These are phyloP conservation scores for Erysimum cheiranthoides DNA, from an alignment of 345 rosid genomes.

Conservation along the genomic window DNA sequence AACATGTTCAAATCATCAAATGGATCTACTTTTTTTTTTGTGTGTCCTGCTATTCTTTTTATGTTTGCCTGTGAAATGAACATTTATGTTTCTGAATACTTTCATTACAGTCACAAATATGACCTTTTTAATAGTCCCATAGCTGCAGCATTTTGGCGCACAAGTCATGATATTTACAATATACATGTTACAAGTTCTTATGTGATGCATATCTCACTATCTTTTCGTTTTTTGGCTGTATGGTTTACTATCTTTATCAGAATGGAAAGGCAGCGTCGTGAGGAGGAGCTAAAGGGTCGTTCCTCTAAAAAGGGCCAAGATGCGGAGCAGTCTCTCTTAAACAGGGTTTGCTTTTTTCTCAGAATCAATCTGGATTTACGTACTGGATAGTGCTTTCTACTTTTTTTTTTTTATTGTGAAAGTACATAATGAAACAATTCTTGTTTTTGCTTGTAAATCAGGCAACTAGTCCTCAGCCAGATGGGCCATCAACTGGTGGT, in stretches of 20 bases:
- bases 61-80: constrained; percentile 12
- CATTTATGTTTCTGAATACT: background rate
- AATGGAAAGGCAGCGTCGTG: constrained; percentile 98
- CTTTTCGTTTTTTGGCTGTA: background rate
- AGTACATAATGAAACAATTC: background rate
- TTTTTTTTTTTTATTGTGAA: background rate
- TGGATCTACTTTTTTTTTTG: constrained; percentile 5
- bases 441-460: constrained; percentile 38
- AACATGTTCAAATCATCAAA: constrained; percentile 22
- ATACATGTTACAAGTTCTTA: constrained; percentile 1
- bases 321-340: constrained; percentile 77
- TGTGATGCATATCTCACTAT: constrained; percentile 33
- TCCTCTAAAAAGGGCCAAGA: constrained; percentile 83
- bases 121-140: constrained; percentile 1
- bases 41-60: background rate
- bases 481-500: constrained; percentile 68
- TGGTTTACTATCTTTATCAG: constrained; percentile 46
- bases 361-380: constrained; percentile 19
- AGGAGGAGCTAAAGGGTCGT: constrained; percentile 83
- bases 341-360: constrained; percentile 60
- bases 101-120: background rate
- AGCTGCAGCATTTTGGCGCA: constrained; percentile 11
- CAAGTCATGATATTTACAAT: constrained; percentile 14
- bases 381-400: constrained; percentile 1
- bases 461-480: constrained; percentile 96